Evolutionary conservation across 805 yeast genomes (phyloP).

Genomic region (Dipodascus albidus): DNA sequence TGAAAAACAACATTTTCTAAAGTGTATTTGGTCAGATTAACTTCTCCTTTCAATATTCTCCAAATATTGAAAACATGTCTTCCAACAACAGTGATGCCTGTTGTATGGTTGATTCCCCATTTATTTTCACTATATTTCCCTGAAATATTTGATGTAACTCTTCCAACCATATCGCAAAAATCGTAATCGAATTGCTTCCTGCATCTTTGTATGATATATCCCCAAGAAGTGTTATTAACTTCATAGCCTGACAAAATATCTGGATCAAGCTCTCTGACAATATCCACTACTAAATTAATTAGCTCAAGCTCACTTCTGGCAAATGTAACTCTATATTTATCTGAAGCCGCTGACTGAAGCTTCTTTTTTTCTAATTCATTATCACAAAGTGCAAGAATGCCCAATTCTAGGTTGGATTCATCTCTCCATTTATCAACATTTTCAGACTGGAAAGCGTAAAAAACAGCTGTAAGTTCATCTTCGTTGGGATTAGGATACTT

Average conservation of each 20-base stretch:
- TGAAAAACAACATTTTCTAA: constrained; percentile 69
- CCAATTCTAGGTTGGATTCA: neutral
- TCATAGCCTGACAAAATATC: constrained; percentile 85
- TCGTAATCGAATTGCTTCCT: constrained; percentile 34
- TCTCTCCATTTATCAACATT: constrained; percentile 17
- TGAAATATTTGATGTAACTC: constrained; percentile 31
- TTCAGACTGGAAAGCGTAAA: constrained; percentile 50
- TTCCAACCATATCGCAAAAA: constrained; percentile 45
- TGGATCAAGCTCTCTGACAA: constrained; percentile 64
- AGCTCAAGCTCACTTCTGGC: constrained; percentile 47
- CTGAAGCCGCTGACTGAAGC: neutral
- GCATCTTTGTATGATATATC: constrained; percentile 61
- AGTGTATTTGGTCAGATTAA: constrained; percentile 55
- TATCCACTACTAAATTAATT: constrained; percentile 41
- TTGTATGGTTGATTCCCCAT: constrained; percentile 77
- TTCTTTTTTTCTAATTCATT: neutral
- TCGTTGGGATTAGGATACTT: constrained; percentile 51
- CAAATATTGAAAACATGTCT: constrained; percentile 79
- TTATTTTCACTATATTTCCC: constrained; percentile 41
- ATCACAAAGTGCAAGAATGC: constrained; percentile 4
- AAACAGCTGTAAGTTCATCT: constrained; percentile 49
- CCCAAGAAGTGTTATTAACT: constrained; percentile 76
- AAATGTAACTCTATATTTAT: constrained; percentile 24
- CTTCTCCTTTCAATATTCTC: constrained; percentile 57
- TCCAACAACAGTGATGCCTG: constrained; percentile 60